These are phyloP conservation scores for Cyberlindnera xylosilytica DNA, from an alignment of 805 yeast species.

Conservation along the genomic window DNA sequence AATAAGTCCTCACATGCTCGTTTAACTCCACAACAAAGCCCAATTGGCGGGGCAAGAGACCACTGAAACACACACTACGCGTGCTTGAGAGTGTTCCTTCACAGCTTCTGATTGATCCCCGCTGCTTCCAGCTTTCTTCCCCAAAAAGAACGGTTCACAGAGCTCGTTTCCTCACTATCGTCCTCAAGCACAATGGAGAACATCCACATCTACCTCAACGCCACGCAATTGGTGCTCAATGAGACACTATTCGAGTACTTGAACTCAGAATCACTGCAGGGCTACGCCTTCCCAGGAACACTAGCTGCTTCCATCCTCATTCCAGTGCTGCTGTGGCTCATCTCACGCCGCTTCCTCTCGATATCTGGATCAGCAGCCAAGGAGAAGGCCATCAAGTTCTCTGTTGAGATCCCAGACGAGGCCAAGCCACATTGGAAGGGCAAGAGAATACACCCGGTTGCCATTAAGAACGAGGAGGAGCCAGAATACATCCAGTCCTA, in stretches of 20 bases:
- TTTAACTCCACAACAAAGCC: too few species aligned
- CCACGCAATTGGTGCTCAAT: slow-evolving; percentile 22
- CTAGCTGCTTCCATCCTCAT: slow-evolving; percentile 15
- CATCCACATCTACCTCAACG: slow-evolving; percentile 20
- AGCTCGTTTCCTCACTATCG: not conserved
- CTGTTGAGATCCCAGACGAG: slow-evolving; percentile 63
- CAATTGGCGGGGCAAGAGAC: too few species aligned
- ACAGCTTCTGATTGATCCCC: too few species aligned
- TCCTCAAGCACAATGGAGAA: slow-evolving; percentile 8
- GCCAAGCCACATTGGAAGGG: slow-evolving; percentile 93
- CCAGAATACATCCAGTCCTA: slow-evolving; percentile 73
- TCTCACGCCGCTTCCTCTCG: slow-evolving; percentile 14
- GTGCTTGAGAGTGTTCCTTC: too few species aligned
- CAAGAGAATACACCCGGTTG: slow-evolving; percentile 63
- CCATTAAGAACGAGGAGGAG: slow-evolving; percentile 55
- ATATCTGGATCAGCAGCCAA: not conserved
- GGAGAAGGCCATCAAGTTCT: slow-evolving; percentile 40
- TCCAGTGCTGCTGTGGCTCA: slow-evolving; percentile 11
- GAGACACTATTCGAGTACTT: slow-evolving; percentile 25
- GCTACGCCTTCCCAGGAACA: slow-evolving; percentile 20
- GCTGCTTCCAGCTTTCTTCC: too few species aligned
- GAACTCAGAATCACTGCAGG: slow-evolving; percentile 9
- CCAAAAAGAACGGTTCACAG: too few species aligned
- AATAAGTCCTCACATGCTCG: too few species aligned
- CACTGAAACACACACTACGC: too few species aligned